Evolutionary conservation across 768 basidiomycete genomes (phyloP).

Genomic region (Boletellus ananas): DNA sequence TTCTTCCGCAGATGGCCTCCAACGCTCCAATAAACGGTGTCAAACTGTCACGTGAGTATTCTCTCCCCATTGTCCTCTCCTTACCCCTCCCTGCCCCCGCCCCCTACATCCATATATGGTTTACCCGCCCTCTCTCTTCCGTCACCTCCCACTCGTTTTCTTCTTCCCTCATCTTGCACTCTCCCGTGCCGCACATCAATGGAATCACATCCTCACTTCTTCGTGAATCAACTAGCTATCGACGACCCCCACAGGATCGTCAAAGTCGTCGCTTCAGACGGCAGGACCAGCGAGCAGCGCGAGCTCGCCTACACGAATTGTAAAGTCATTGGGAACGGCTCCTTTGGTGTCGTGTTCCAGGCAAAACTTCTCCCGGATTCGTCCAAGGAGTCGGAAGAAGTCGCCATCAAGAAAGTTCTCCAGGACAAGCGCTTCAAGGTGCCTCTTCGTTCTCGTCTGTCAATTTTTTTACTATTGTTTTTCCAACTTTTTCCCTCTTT

Average conservation of each 20-base stretch:
- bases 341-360: conserved; percentile 98
- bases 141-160: conserved; percentile 33
- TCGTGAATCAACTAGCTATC: conserved; percentile 49
- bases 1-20: conserved; percentile 51
- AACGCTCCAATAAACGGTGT: conserved; percentile 85
- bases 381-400: conserved; percentile 70
- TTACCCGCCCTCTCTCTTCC: conserved; percentile 21
- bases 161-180: conserved; percentile 34
- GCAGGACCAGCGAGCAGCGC: conserved; percentile 84
- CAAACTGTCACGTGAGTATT: conserved; percentile 75
- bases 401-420: conserved; percentile 99
- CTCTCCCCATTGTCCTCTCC: conserved; percentile 11
- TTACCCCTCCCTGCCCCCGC: conserved; percentile 7
- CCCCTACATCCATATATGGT: conserved; percentile 29
- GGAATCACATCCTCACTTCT: conserved; percentile 24
- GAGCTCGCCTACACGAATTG: conserved; percentile 94
- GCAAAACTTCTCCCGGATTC: conserved; percentile 75
- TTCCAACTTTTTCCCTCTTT: conserved; percentile 2
- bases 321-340: conserved; percentile 98
- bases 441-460: conserved; percentile 21
- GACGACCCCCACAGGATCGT: conserved; percentile 97
- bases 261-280: conserved; percentile 92
- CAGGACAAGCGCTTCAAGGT: conserved; percentile 99
- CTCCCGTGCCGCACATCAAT: conserved; percentile 17
- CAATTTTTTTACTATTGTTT: conserved; percentile 5